Evolutionary conservation across 768 basidiomycete species (phyloP).

Genomic region (Calocera viscosa): DNA sequence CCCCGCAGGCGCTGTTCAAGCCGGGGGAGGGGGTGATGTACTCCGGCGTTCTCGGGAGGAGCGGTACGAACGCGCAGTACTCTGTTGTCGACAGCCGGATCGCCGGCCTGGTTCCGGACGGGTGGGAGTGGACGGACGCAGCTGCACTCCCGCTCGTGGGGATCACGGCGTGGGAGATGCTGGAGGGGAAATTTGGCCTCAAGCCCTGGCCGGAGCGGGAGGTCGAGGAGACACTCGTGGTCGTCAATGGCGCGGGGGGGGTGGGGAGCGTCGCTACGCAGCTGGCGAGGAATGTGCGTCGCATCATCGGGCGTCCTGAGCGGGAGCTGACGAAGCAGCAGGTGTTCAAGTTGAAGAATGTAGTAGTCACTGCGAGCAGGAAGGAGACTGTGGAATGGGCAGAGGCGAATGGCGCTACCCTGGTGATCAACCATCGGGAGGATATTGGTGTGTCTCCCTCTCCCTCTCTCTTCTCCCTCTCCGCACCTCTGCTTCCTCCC

Average conservation of each 20-base stretch:
- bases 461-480: neutral
- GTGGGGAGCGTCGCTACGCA: conserved; percentile 6
- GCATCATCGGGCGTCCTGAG: too few relatives aligned
- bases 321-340: too few relatives aligned
- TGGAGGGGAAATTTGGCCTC: conserved; percentile 9
- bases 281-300: conserved; percentile 4
- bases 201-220: neutral
- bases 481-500: neutral
- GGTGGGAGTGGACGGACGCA: conserved; percentile 10
- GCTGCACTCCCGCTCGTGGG: conserved; percentile 13
- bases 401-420: conserved; percentile 8
- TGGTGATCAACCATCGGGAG: conserved; percentile 12
- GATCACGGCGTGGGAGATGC: conserved; percentile 16
- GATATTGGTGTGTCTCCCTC: neutral
- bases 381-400: conserved; percentile 11
- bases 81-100: conserved; percentile 8
- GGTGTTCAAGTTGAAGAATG: conserved; percentile 8
- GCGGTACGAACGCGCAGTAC: conserved; percentile 11
- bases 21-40: conserved; percentile 6
- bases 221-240: neutral
- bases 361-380: conserved; percentile 13
- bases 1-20: neutral
- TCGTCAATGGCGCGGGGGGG: neutral
- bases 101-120: neutral
- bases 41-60: neutral